These are phyloP conservation scores for Zizania latifolia DNA, from an alignment of 176 grass and related monocot genomes.

Conservation along the genomic window DNA sequence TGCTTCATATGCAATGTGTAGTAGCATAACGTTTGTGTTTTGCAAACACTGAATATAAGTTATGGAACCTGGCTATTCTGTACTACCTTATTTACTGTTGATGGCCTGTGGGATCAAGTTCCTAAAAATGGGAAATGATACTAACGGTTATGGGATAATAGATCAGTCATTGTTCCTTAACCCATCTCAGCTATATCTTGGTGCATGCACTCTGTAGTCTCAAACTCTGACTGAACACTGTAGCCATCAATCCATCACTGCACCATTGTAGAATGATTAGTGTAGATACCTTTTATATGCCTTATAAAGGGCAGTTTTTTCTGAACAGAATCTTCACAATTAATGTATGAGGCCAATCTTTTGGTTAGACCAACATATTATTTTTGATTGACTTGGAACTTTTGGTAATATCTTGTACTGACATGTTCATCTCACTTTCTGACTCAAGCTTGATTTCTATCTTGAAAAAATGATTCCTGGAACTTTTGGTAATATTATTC, in stretches of 20 bases:
- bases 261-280: not conserved
- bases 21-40: not conserved
- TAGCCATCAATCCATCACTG: not conserved
- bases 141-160: not conserved
- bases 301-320: not conserved
- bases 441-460: conserved; percentile 10
- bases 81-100: not conserved
- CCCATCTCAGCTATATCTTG: not conserved
- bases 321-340: not conserved
- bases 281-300: not conserved
- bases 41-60: not conserved
- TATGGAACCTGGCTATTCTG: not conserved
- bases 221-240: not conserved
- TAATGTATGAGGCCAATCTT: not conserved
- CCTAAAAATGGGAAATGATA: not conserved
- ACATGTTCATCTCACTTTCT: not conserved
- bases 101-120: not conserved
- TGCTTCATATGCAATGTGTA: not conserved
- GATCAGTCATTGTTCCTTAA: not conserved
- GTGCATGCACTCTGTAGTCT: not conserved
- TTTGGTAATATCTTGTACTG: not conserved
- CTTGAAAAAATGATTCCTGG: conserved; percentile 1
- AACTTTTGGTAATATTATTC: not conserved
- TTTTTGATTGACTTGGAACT: not conserved
- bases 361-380: not conserved